Evolutionary conservation across 805 yeast genomes (phyloP).

Genomic region (Saturnispora serradocipensis): DNA sequence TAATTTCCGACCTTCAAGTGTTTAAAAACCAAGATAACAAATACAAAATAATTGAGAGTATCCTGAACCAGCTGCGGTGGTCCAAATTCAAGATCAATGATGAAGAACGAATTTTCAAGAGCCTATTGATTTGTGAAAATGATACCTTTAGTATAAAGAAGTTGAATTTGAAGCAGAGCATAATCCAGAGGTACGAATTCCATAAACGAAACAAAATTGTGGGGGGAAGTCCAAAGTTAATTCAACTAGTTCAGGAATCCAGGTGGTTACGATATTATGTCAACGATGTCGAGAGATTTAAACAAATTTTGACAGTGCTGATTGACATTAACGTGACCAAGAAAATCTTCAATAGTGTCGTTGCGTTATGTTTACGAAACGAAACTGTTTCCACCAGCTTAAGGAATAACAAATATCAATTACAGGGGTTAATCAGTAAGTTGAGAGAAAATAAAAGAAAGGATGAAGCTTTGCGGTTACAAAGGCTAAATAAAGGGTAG

Average conservation of each 20-base stretch:
- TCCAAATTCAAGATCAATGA: neutral
- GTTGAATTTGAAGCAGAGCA: constrained; percentile 2
- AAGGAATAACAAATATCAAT: neutral
- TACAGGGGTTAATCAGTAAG: neutral
- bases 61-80: constrained; percentile 5
- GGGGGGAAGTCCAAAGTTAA: neutral
- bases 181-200: constrained; percentile 5
- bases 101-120: neutral
- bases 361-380: neutral
- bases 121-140: neutral
- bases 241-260: constrained; percentile 1
- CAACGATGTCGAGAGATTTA: constrained; percentile 4
- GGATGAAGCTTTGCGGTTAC: neutral
- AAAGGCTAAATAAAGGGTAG: neutral
- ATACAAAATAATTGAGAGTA: neutral
- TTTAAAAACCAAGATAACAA: neutral
- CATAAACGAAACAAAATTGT: neutral
- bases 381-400: neutral
- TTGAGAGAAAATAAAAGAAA: neutral
- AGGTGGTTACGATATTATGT: constrained; percentile 8
- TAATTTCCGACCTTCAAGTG: neutral
- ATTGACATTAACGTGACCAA: neutral
- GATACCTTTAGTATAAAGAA: neutral
- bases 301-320: constrained; percentile 1
- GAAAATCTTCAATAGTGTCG: neutral